phyloP scores from a whole-genome alignment of 805 yeast genomes.

The Zygosaccharomyces lentus region DNA sequence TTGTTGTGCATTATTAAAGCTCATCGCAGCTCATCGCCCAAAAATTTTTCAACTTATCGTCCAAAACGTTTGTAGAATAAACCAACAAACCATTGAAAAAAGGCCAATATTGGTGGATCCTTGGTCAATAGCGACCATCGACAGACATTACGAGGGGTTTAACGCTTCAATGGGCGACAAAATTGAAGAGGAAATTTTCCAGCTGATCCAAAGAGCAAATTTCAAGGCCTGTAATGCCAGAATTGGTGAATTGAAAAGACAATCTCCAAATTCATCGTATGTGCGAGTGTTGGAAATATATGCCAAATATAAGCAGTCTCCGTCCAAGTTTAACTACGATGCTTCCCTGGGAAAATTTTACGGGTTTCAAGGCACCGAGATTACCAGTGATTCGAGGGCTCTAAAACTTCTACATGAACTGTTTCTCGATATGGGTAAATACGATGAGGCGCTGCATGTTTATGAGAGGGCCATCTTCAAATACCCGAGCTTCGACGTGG shows the following conservation, averaged over 20 bases:
- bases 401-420: slow-evolving; percentile 45
- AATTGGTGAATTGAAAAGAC: slow-evolving; percentile 41
- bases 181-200: slow-evolving; percentile 34
- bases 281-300: slow-evolving; percentile 38
- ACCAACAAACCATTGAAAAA: background rate
- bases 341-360: slow-evolving; percentile 26
- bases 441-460: slow-evolving; percentile 42
- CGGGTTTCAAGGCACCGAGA: slow-evolving; percentile 21
- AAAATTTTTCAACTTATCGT: slow-evolving; percentile 11
- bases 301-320: slow-evolving; percentile 30
- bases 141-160: background rate
- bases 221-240: slow-evolving; percentile 47
- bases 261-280: slow-evolving; percentile 54
- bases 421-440: slow-evolving; percentile 38
- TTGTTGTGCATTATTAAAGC: background rate
- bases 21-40: slow-evolving; percentile 3
- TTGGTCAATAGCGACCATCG: slow-evolving; percentile 1
- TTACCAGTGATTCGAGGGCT: slow-evolving; percentile 48
- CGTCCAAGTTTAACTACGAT: slow-evolving; percentile 33
- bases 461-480: slow-evolving; percentile 57
- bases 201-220: slow-evolving; percentile 50
- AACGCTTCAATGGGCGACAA: slow-evolving; percentile 27
- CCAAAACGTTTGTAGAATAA: background rate
- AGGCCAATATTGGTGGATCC: background rate
- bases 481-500: slow-evolving; percentile 47